phyloP scores from a whole-genome alignment of 2,329 filamentous ascomycete species.

The Aschersonia sp. region DNA sequence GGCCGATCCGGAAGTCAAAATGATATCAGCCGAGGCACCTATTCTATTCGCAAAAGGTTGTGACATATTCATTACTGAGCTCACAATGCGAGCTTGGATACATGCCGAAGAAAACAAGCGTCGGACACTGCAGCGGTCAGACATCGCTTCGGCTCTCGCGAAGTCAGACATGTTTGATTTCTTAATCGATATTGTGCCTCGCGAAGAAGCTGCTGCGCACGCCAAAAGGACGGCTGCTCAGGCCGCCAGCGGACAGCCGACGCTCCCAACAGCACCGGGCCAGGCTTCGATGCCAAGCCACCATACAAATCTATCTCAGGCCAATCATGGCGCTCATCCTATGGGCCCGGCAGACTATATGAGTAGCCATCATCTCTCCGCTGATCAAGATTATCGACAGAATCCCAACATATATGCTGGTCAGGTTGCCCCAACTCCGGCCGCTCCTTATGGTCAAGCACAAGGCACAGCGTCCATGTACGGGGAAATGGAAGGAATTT shows the following conservation, averaged over 20 bases:
- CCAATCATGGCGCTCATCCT: slow-evolving; percentile 40
- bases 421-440: slow-evolving; percentile 59
- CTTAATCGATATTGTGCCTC: slow-evolving; percentile 93
- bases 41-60: slow-evolving; percentile 97
- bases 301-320: slow-evolving; percentile 31
- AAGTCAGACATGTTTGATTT: slow-evolving; percentile 99
- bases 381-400: slow-evolving; percentile 67
- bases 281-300: slow-evolving; percentile 38
- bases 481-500: slow-evolving; percentile 70
- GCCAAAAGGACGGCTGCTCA: slow-evolving; percentile 58
- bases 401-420: slow-evolving; percentile 70
- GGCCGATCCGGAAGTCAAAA: slow-evolving; percentile 96
- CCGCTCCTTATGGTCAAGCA: slow-evolving; percentile 60
- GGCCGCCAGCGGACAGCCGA: slow-evolving; percentile 23
- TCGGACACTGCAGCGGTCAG: slow-evolving; percentile 82
- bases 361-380: slow-evolving; percentile 45
- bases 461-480: slow-evolving; percentile 58
- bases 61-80: slow-evolving; percentile 96
- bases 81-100: slow-evolving; percentile 99
- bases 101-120: slow-evolving; percentile 98
- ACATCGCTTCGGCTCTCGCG: slow-evolving; percentile 87
- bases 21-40: slow-evolving; percentile 97
- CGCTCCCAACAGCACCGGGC: slow-evolving; percentile 32
- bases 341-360: slow-evolving; percentile 51
- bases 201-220: slow-evolving; percentile 79